Evolutionary conservation across 2,329 filamentous ascomycete genomes (phyloP).

Genomic region (Parafenestella ontariensis): DNA sequence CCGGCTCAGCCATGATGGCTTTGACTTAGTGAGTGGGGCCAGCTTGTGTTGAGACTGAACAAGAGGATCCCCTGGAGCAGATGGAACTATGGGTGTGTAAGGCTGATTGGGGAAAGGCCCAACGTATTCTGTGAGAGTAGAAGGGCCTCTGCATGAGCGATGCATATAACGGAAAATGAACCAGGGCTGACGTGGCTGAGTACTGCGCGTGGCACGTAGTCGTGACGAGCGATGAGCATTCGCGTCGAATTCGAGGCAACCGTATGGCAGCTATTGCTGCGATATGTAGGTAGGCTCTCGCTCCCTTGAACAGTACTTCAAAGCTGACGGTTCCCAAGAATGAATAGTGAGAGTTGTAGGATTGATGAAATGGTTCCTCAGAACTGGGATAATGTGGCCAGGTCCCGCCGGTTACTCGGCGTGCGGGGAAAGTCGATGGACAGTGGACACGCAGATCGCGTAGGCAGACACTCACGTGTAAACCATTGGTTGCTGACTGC

Average conservation of each 20-base stretch:
- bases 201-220: conserved; percentile 6
- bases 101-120: conserved; percentile 6
- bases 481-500: neutral
- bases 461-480: conserved; percentile 1
- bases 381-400: neutral
- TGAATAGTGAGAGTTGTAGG: neutral
- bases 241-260: neutral
- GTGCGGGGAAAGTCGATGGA: neutral
- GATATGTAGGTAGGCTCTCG: too few relatives aligned
- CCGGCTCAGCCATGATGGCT: conserved; percentile 23
- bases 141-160: neutral
- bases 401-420: neutral
- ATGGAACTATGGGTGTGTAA: neutral
- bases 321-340: neutral
- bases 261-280: neutral
- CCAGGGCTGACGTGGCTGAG: conserved; percentile 9
- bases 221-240: neutral
- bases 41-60: too few relatives aligned
- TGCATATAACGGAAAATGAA: neutral
- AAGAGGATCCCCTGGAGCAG: too few relatives aligned
- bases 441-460: neutral
- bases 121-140: neutral
- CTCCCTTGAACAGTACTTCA: neutral
- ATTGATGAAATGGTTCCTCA: neutral
- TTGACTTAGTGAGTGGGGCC: neutral